Evolutionary conservation across 495 filamentous ascomycete species (phyloP), one percentile per base, ranked within the genome.

Genomic region (Schizothecium vesticola): DNA sequence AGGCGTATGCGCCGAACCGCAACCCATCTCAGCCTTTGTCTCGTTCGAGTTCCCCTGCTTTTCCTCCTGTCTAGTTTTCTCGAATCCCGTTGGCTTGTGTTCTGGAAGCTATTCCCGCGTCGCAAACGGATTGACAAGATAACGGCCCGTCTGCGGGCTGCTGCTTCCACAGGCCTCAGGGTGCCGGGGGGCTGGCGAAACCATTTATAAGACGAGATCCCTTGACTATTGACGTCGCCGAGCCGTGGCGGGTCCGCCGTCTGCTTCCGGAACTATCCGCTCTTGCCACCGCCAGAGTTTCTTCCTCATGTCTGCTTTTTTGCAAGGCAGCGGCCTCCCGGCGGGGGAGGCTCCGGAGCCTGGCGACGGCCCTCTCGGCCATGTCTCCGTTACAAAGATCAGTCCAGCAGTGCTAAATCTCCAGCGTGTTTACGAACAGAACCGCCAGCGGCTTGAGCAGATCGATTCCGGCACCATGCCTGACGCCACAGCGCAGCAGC

Each of bases 401-500:
- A 84, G 81, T 80, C 80, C 77, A 72, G 84, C 84, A 59, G 75
- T 78, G 74, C 81, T 84, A 78, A 85, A 81, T 81, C 83, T 86
- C 69, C 78, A 82, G 78, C 83, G 80, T 80, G 76, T 86, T 33
- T 81, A 80, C 74, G 82, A 87, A 74, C 85, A 87, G 85, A 83
- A 85, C 67, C 82, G 81, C 66, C 76, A 78, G 67, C 77, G 80
- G 68, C 76, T 81, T 69, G 76, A 81, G 64, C 81, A 78, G 61
- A 80, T 77, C 24, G 73, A 77, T 76, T 77, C 73, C 16, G 70
- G 70, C 57, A 84, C 80, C 61, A 74, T 72, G 65, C 71, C 68
- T 31, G 83, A 83, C 56, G 77, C 60, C 29, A 25, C 78, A 26
- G 76, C 80, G 59, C 75, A 76, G 59, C 76, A 79, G 36, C 43